Percentiles rank a stretch among this genome's conserved stretches.
These are phyloP conservation scores for Croton setiger DNA, from an alignment of 441 rosid species.

Conservation along the genomic window DNA sequence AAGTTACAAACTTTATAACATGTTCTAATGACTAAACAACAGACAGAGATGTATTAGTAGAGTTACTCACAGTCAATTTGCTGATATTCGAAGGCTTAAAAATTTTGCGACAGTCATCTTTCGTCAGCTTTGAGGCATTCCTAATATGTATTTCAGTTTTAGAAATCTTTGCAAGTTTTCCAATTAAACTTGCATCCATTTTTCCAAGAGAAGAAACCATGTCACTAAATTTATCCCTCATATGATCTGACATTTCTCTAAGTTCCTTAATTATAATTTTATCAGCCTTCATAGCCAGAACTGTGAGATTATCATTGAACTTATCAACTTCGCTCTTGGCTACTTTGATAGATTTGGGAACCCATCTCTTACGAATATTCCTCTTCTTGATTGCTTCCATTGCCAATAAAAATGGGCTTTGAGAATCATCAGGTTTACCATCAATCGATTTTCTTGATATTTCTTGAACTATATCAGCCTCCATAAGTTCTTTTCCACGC, in stretches of 20 bases:
- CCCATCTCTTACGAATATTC: constrained; percentile 20
- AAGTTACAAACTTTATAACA: constrained; percentile 9
- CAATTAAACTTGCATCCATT: constrained; percentile 29
- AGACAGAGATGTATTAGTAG: background rate
- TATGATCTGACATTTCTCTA: constrained; percentile 35
- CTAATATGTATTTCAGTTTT: constrained; percentile 34
- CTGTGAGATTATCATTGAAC: constrained; percentile 27
- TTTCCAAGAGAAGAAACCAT: constrained; percentile 24
- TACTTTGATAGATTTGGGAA: constrained; percentile 1
- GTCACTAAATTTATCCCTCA: constrained; percentile 33
- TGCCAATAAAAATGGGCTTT: constrained; percentile 27
- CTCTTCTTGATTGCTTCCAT: constrained; percentile 30
- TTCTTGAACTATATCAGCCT: background rate
- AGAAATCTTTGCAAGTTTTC: constrained; percentile 35
- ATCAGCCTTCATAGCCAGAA: constrained; percentile 34
- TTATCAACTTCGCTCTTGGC: constrained; percentile 20
- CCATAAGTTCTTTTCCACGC: background rate
- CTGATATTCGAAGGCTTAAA: constrained; percentile 30
- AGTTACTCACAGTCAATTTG: constrained; percentile 33
- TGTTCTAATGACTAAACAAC: background rate
- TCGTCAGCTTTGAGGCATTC: constrained; percentile 27
- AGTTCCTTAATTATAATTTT: constrained; percentile 36
- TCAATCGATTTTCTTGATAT: constrained; percentile 5
- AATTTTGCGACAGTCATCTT: constrained; percentile 29
- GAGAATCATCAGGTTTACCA: constrained; percentile 8